Conservation (phyloP, 192 early-diverging fungal genomes). For the Physocladia obscura region DNA sequence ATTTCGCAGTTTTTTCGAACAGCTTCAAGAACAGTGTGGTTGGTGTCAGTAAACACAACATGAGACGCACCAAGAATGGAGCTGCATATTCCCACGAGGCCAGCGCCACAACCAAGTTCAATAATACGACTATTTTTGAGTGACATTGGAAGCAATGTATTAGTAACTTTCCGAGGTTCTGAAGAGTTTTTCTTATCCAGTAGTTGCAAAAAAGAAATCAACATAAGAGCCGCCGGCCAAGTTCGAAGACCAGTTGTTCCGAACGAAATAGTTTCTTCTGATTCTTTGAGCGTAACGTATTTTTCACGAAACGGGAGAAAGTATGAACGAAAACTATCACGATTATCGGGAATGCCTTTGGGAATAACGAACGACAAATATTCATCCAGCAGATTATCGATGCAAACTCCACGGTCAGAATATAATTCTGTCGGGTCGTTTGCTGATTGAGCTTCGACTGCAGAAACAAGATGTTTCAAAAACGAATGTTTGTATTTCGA, state of each 20-base stretch:
- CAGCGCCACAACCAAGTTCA: slow-evolving; percentile 43
- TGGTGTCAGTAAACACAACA: slow-evolving; percentile 33
- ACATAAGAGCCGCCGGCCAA: slow-evolving; percentile 61
- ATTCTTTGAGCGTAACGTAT: slow-evolving; percentile 51
- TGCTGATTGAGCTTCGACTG: background rate
- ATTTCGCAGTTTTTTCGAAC: slow-evolving; percentile 34
- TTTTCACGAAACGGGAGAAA: background rate
- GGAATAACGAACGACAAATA: background rate
- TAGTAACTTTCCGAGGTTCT: background rate
- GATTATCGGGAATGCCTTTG: background rate
- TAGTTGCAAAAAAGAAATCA: slow-evolving; percentile 54
- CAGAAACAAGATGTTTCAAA: slow-evolving; percentile 9
- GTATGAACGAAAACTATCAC: background rate
- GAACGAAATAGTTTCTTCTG: slow-evolving; percentile 49
- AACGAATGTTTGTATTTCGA: background rate
- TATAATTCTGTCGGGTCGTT: background rate
- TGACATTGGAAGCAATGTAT: too few relatives aligned
- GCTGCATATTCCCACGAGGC: slow-evolving; percentile 33
- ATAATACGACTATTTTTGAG: slow-evolving; percentile 24
- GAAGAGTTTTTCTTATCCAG: background rate
- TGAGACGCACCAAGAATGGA: slow-evolving; percentile 13
- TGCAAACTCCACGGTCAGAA: slow-evolving; percentile 1
- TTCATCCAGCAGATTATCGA: slow-evolving; percentile 7
- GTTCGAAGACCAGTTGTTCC: slow-evolving; percentile 65
- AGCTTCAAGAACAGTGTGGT: slow-evolving; percentile 21